Base-by-base conservation (phyloP, 768 basidiomycete species). In the Tulasnella sp. region DNA sequence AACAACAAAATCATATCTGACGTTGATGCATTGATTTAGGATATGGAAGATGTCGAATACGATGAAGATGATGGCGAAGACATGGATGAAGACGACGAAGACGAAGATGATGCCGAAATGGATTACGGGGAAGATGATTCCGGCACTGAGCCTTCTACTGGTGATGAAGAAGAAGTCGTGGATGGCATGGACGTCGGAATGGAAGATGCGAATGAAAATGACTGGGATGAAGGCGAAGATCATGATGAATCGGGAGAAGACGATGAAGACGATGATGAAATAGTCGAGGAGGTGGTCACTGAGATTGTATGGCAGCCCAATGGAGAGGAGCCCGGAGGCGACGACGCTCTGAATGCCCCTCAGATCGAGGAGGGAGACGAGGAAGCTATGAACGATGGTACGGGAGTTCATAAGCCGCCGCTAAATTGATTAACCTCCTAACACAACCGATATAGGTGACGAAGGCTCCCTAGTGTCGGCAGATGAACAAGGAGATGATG, bases 21-120 rank as follows among this genome's bases (percentile, higher is more conserved):
- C 54, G 34, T 39, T 22, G n/a, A 67, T 31, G 78, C 52, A 79
- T 68, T 76, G 38, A 74, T 75, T 49, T 78, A 96, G 93, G 93
- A 94, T 82, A 93, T 94, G 91, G 93, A 94, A 77, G 93, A 93
- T 78, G 86, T 87, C 9, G 87, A 90, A 76, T 92, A 89, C 81
- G 82, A 85, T 12, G 79, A 76, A 80, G 83, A 80, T 42, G 85
- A 86, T 34, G 91, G 91, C 75, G 92, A 92, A 64, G 91, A 89
- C 69, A 92, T 93, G 87, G 92, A 91, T 69, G 93, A 91, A 14
- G 91, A 90, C 74, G 92, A 81, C 1, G 80, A 75, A 58, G 79
- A 78, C 15, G 76, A 76, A 67, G 79, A 77, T 31, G 74, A 76
- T 15, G 78, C 39, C 49, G 79, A 73, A 49, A 81, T 80, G 40